phyloP scores from a whole-genome alignment of 2,329 filamentous ascomycete genomes.

The Exserohilum rostratum region DNA sequence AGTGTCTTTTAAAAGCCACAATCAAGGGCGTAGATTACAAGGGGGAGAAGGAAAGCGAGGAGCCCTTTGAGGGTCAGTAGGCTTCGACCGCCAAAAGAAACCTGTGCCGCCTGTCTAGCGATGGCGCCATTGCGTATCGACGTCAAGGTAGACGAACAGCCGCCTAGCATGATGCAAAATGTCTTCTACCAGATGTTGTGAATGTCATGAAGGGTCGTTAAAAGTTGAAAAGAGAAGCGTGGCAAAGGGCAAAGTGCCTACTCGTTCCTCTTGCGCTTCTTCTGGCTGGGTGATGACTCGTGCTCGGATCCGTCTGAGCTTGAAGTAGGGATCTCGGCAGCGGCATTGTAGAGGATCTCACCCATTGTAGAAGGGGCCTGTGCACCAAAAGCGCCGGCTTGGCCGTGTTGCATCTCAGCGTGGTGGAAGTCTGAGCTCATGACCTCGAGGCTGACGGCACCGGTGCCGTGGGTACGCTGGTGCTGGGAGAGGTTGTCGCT shows the following conservation, averaged over 20 bases:
- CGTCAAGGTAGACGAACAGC: slow-evolving; percentile 39
- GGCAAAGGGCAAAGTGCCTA: slow-evolving; percentile 39
- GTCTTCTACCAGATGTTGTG: slow-evolving; percentile 34
- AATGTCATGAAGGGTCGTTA: slow-evolving; percentile 47
- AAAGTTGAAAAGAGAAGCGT: slow-evolving; percentile 33
- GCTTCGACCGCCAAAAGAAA: slow-evolving; percentile 29
- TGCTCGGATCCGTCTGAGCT: slow-evolving; percentile 47
- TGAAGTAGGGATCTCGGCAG: slow-evolving; percentile 44
- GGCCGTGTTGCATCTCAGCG: slow-evolving; percentile 53
- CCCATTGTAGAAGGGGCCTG: slow-evolving; percentile 48
- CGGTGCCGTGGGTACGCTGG: slow-evolving; percentile 87
- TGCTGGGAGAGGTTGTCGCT: slow-evolving; percentile 98
- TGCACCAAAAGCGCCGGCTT: slow-evolving; percentile 36
- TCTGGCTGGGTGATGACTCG: slow-evolving; percentile 52
- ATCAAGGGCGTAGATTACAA: slow-evolving; percentile 36
- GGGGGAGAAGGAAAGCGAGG: slow-evolving; percentile 27
- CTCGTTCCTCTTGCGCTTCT: slow-evolving; percentile 74
- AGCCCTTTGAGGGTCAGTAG: slow-evolving; percentile 34
- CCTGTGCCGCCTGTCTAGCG: slow-evolving; percentile 41
- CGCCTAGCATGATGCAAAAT: slow-evolving; percentile 31
- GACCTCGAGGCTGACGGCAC: slow-evolving; percentile 89
- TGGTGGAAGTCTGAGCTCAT: slow-evolving; percentile 66
- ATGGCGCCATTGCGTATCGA: slow-evolving; percentile 40
- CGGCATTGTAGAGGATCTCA: slow-evolving; percentile 48
- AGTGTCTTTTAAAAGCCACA: slow-evolving; percentile 18